These are phyloP conservation scores for Triticum dicoccoides DNA, from an alignment of 176 grass and related monocot species.

Conservation along the genomic window DNA sequence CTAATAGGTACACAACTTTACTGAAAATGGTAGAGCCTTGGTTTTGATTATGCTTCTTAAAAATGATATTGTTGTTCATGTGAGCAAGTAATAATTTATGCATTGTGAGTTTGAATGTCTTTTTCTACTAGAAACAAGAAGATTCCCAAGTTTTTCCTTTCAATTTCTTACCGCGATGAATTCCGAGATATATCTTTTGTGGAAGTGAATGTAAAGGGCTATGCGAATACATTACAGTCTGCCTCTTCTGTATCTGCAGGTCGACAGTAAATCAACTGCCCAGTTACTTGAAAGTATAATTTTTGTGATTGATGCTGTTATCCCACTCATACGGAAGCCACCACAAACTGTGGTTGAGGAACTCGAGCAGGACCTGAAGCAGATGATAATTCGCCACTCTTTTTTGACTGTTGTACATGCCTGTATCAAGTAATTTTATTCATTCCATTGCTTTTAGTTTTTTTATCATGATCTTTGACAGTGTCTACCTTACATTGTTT, in stretches of 20 bases:
- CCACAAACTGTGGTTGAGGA: constrained; percentile 82
- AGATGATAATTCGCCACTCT: constrained; percentile 95
- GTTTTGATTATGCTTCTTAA: constrained; percentile 7
- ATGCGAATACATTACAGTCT: constrained; percentile 6
- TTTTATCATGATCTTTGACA: constrained; percentile 2
- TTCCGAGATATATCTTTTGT: background rate
- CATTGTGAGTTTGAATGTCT: background rate
- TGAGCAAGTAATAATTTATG: background rate
- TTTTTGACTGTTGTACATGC: constrained; percentile 98
- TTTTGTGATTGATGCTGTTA: constrained; percentile 95
- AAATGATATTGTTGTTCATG: constrained; percentile 20
- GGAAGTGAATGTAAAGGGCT: constrained; percentile 7
- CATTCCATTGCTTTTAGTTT: constrained; percentile 2
- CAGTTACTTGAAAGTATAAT: constrained; percentile 96
- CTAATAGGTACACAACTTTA: background rate
- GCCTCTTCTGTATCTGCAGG: constrained; percentile 41
- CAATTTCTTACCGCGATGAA: background rate
- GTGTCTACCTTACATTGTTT: background rate
- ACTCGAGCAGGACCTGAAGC: constrained; percentile 96
- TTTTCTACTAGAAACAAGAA: constrained; percentile 22
- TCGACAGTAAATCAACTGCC: constrained; percentile 82
- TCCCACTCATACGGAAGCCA: constrained; percentile 88
- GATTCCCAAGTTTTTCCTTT: background rate
- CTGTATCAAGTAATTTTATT: constrained; percentile 83
- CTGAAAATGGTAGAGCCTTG: background rate